Evolutionary conservation across 2,329 filamentous ascomycete genomes (phyloP).

Genomic region (Zymoseptoria crescenta): DNA sequence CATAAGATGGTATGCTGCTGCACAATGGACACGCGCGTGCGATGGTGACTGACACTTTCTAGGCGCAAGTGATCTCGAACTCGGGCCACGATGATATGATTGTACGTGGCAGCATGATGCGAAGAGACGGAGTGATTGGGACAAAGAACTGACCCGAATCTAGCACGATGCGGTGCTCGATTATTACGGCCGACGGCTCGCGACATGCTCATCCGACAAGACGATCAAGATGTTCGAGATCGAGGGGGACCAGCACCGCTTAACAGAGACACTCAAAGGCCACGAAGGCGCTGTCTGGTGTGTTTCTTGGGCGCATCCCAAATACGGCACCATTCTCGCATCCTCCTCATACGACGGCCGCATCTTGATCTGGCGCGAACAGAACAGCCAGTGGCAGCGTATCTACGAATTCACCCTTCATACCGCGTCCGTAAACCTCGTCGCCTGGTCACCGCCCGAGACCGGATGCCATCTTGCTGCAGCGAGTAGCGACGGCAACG

Average conservation of each 20-base stretch:
- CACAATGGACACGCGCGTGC: not conserved
- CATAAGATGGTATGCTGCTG: not conserved
- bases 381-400: constrained; percentile 54
- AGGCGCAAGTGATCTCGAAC: constrained; percentile 75
- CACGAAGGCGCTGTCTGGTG: constrained; percentile 98
- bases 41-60: constrained; percentile 15
- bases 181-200: constrained; percentile 93
- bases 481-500: constrained; percentile 86
- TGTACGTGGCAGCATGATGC: constrained; percentile 53
- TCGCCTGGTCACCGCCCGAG: constrained; percentile 96
- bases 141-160: constrained; percentile 26
- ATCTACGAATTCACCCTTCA: constrained; percentile 91
- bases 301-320: constrained; percentile 95
- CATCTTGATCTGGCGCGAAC: constrained; percentile 97
- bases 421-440: constrained; percentile 93
- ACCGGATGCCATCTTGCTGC: constrained; percentile 89
- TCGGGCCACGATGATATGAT: constrained; percentile 99
- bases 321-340: constrained; percentile 96
- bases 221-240: constrained; percentile 99
- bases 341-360: constrained; percentile 95
- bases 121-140: not conserved
- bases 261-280: constrained; percentile 93
- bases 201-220: constrained; percentile 95
- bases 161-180: constrained; percentile 96
- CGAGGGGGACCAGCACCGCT: constrained; percentile 80